Base-by-base conservation (phyloP, 768 basidiomycete genomes). In the Rhodotorula babjevae region DNA sequence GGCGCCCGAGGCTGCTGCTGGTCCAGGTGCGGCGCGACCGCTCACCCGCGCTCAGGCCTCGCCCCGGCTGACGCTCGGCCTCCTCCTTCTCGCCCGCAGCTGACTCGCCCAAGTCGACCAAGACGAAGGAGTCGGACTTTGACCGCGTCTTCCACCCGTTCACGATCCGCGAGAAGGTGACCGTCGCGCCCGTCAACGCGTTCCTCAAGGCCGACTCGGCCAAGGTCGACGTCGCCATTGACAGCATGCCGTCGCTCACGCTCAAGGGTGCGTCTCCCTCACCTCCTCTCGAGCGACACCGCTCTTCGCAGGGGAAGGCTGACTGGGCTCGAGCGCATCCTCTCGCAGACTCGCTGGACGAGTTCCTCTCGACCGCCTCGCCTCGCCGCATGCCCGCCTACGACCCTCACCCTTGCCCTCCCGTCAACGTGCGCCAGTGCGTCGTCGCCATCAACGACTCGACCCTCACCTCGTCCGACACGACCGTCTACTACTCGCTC, bases 111-210 rank as follows among this genome's bases (percentile, higher is more conserved):
- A 62, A 31, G 19, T 8, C 36, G 19, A 40, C n/a, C 21, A 47
- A 61, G 66, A 2, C 53, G 21, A 33, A 4, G 29, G 19, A 23
- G 66, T 10, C n/a, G 36, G 63, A 61, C 60, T 95, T 91, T 76
- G 85, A 88, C 65, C 86, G 83, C 76, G 83, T 84, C 1, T 96
- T 96, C 83, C 88, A 86, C 76, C 88, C 91, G 2, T 95, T 92
- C 79, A 83, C 86, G 10, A 76, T 90, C 70, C 27, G 91, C 92
- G 7, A 89, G 90, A 0, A 77, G 84, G 52, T 93, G 93, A 76
- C 87, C 86, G 84, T 92, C 90, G 81, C 80, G 25, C 56, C 44
- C 47, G 52, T 47, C 40, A 61, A 61, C 60, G 14, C 16, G 4
- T 61, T 61, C 60, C 44, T 5, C 42, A 11, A 36, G 16, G 62